These are phyloP conservation scores for Nicotiana otophora DNA, from an alignment of 257 asterid species.

Conservation along the genomic window DNA sequence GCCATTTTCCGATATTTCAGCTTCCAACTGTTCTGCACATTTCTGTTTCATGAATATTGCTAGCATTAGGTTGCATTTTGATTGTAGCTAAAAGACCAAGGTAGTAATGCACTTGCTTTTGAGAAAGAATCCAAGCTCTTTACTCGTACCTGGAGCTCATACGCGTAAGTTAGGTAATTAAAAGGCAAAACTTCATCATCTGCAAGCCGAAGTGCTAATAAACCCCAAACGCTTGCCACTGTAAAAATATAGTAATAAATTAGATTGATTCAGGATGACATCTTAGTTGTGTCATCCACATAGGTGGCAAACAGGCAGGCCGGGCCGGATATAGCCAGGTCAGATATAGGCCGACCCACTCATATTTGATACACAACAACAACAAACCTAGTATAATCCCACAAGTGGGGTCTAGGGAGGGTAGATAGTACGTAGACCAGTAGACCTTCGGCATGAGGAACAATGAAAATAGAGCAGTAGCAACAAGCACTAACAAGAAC, in stretches of 20 bases:
- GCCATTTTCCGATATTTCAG: conserved; percentile 31
- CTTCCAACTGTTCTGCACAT: conserved; percentile 54
- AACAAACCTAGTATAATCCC: too few relatives aligned
- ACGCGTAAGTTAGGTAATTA: conserved; percentile 60
- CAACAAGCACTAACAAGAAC: too few relatives aligned
- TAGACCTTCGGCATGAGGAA: too few relatives aligned
- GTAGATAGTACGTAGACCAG: too few relatives aligned
- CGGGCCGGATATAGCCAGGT: too few relatives aligned
- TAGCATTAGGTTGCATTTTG: conserved; percentile 7
- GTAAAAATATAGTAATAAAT: conserved; percentile 19
- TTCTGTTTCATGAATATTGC: conserved; percentile 35
- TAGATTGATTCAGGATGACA: neutral
- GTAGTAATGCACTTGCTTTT: neutral
- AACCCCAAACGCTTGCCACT: conserved; percentile 83
- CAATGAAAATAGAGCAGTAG: too few relatives aligned
- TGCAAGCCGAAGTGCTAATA: conserved; percentile 73
- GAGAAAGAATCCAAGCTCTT: neutral
- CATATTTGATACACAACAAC: too few relatives aligned
- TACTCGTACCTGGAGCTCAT: conserved; percentile 64
- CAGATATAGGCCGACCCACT: too few relatives aligned
- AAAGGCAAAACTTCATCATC: conserved; percentile 70
- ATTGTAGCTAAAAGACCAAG: neutral
- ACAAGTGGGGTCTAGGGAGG: too few relatives aligned
- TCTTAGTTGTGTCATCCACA: too few relatives aligned
- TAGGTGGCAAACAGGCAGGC: too few relatives aligned